Evolutionary conservation across 2,329 filamentous ascomycete genomes (phyloP), one percentile per base, ranked within the genome.

Genomic region (Penicillium olsonii): DNA sequence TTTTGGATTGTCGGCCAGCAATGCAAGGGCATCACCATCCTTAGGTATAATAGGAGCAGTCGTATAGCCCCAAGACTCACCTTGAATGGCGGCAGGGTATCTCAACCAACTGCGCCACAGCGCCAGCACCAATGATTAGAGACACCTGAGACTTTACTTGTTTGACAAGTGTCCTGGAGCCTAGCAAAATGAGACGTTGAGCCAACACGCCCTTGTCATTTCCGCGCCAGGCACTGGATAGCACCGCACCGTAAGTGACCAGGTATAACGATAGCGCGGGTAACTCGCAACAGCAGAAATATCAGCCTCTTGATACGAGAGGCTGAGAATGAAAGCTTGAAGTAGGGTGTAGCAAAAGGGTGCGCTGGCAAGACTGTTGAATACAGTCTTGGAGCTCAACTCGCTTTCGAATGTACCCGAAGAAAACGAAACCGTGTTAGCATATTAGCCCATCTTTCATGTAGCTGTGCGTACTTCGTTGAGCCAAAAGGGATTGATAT

Each of bases 401-500:
- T 22, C n/a, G 34, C 26, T 15, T 24, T 12, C 40, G 19, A 11
- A 7, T 19, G 9, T 19, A 9, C 1, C 5, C 6, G 27, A 19
- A 12, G 8, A 24, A 26, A 18, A 34, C 15, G 19, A 34, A 11
- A 31, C 6, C 29, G n/a, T n/a, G 12, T n/a, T 31, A n/a, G n/a
- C 14, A n/a, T n/a, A n/a, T 31, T 31, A 31, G 29, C 29, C 6
- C 29, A n/a, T 14, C 29, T 31, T 31, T 1, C 12, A 15, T 31
- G 4, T 12, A 11, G 7, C n/a, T 14, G n/a, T 31, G n/a, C 29
- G 12, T 31, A 31, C 29, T 31, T n/a, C 12, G 29, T n/a, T 43
- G n/a, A 50, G 40, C 20, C 17, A 46, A 15, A 46, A 52, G 27
- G 42, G 49, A 42, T 11, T 56, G 35, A 58, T 55, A 56, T 59